Evolutionary conservation across 116 monocot species (phyloP).

Genomic region (Dioscorea cayenensis): DNA sequence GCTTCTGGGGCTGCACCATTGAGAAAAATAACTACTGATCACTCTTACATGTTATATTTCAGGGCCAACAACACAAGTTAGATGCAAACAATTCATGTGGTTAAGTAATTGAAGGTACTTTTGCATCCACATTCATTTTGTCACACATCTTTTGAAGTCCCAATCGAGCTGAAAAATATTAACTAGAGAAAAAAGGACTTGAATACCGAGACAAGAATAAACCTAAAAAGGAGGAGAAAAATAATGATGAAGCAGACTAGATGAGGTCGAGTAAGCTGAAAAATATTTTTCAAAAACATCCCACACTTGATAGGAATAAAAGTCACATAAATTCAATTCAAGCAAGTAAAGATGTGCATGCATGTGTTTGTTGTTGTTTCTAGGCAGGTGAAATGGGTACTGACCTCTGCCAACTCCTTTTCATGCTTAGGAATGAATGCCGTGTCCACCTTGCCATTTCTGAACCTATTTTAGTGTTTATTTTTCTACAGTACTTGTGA

Average conservation of each 20-base stretch:
- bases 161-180: neutral
- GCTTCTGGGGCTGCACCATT: constrained; percentile 40
- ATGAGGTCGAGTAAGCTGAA: too few relatives aligned
- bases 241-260: too few relatives aligned
- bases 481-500: too few relatives aligned
- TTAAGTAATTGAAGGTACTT: neutral
- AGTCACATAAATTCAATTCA: neutral
- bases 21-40: too few relatives aligned
- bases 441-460: constrained; percentile 83
- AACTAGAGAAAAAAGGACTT: neutral
- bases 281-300: neutral
- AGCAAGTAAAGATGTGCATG: neutral
- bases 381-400: neutral
- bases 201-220: neutral
- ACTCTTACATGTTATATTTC: neutral
- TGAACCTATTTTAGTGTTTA: too few relatives aligned
- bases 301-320: neutral
- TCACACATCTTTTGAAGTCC: neutral
- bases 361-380: too few relatives aligned
- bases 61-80: too few relatives aligned
- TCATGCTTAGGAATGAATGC: constrained; percentile 96
- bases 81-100: neutral
- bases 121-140: too few relatives aligned
- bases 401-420: constrained; percentile 68
- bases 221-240: neutral